A percentile compares a stretch with the other conserved stretches of the same genome.
phyloP scores from a whole-genome alignment of 148 eudicot genomes.

The Arctostaphylos glauca region DNA sequence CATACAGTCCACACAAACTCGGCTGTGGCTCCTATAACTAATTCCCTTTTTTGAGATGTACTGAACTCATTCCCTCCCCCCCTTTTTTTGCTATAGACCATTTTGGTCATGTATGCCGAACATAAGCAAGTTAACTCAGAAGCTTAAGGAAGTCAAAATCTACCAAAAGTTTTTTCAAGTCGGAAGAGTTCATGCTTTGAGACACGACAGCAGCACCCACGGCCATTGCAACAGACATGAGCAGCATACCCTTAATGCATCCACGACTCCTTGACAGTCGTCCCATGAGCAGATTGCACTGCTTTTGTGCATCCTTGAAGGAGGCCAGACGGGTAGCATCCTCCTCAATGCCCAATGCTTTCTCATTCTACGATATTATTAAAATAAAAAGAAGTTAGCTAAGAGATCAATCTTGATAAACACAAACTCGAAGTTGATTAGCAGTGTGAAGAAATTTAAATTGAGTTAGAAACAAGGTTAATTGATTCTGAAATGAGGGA shows the following conservation, averaged over 20 bases:
- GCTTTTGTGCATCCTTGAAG: constrained; percentile 51
- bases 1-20: neutral
- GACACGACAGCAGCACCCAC: constrained; percentile 34
- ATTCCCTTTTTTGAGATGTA: neutral
- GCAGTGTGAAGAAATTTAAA: neutral
- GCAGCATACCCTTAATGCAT: constrained; percentile 33
- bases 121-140: neutral
- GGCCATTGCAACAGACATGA: constrained; percentile 26
- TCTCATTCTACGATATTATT: constrained; percentile 39
- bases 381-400: neutral
- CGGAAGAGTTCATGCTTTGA: constrained; percentile 23
- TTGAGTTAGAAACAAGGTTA: neutral
- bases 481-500: neutral
- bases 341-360: constrained; percentile 35
- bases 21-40: constrained; percentile 7
- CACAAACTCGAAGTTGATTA: neutral
- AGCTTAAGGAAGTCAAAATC: constrained; percentile 13
- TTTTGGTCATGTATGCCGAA: constrained; percentile 2
- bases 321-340: constrained; percentile 25
- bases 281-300: constrained; percentile 37
- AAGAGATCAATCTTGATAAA: neutral
- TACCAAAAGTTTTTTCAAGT: constrained; percentile 16
- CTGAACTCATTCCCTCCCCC: constrained; percentile 3
- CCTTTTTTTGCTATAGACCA: constrained; percentile 12
- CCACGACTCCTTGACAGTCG: constrained; percentile 34